phyloP scores from a whole-genome alignment of 495 filamentous ascomycete genomes.

The Penicillium arizonense region DNA sequence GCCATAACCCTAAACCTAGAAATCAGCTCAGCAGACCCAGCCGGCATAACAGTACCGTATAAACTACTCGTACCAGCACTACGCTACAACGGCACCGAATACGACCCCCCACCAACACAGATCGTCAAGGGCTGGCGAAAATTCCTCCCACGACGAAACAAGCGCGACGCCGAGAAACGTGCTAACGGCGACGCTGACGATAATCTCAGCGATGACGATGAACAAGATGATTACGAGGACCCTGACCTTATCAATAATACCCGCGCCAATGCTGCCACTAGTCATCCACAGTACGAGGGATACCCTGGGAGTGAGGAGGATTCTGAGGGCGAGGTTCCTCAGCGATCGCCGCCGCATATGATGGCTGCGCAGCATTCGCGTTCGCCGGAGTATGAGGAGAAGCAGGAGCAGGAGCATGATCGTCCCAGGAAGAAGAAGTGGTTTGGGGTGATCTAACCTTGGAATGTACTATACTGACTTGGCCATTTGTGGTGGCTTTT shows the following conservation, averaged over 20 bases:
- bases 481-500: not conserved
- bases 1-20: slow-evolving; percentile 87
- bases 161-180: slow-evolving; percentile 17
- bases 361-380: slow-evolving; percentile 10
- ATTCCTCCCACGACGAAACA: slow-evolving; percentile 33
- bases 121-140: slow-evolving; percentile 46
- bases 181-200: slow-evolving; percentile 19
- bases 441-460: slow-evolving; percentile 31
- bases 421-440: slow-evolving; percentile 33
- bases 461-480: slow-evolving; percentile 16
- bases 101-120: slow-evolving; percentile 38
- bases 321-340: slow-evolving; percentile 16
- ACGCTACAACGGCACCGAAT: slow-evolving; percentile 46
- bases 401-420: slow-evolving; percentile 18
- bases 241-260: slow-evolving; percentile 28
- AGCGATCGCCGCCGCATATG: slow-evolving; percentile 17
- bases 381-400: slow-evolving; percentile 13
- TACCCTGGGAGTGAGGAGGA: slow-evolving; percentile 29
- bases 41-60: slow-evolving; percentile 86
- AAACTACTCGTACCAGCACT: slow-evolving; percentile 80
- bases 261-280: slow-evolving; percentile 22
- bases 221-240: slow-evolving; percentile 28
- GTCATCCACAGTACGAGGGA: slow-evolving; percentile 18
- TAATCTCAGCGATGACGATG: slow-evolving; percentile 25
- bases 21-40: slow-evolving; percentile 77